phyloP scores from a whole-genome alignment of 306 rosid species.

The Lablab purpureus region DNA sequence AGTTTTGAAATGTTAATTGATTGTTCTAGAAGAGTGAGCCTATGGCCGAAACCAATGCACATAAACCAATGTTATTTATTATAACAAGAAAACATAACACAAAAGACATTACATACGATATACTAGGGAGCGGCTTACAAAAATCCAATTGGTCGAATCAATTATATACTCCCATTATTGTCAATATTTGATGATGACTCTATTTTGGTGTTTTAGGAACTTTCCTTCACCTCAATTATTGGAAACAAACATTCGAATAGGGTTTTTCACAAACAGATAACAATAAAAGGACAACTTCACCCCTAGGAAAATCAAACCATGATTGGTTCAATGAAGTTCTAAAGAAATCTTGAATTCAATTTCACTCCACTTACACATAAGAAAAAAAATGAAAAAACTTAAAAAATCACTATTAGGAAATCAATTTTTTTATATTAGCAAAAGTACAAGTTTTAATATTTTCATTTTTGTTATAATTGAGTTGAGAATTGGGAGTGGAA shows the following conservation, averaged over 20 bases:
- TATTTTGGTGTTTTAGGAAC: conserved; percentile 8
- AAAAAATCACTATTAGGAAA: too few relatives aligned
- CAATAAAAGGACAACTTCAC: conserved; percentile 42
- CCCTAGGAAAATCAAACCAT: not conserved
- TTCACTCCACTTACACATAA: too few relatives aligned
- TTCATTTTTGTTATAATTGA: too few relatives aligned
- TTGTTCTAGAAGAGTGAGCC: not conserved
- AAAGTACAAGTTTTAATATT: too few relatives aligned
- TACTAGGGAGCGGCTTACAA: not conserved
- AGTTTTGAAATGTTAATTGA: not conserved
- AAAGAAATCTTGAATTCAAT: too few relatives aligned
- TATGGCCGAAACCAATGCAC: not conserved
- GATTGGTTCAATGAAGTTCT: too few relatives aligned
- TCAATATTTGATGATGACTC: not conserved
- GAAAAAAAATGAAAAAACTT: too few relatives aligned
- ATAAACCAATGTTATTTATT: not conserved
- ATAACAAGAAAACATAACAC: not conserved
- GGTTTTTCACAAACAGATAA: conserved; percentile 42
- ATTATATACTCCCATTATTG: not conserved
- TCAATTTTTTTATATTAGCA: too few relatives aligned
- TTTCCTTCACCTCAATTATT: conserved; percentile 38
- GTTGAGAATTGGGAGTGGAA: too few relatives aligned
- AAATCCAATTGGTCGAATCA: not conserved
- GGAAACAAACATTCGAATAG: conserved; percentile 43
- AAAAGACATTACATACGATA: not conserved